These are phyloP conservation scores for Periglandula ipomoeae DNA, from an alignment of 2,329 filamentous ascomycete species.

Conservation along the genomic window DNA sequence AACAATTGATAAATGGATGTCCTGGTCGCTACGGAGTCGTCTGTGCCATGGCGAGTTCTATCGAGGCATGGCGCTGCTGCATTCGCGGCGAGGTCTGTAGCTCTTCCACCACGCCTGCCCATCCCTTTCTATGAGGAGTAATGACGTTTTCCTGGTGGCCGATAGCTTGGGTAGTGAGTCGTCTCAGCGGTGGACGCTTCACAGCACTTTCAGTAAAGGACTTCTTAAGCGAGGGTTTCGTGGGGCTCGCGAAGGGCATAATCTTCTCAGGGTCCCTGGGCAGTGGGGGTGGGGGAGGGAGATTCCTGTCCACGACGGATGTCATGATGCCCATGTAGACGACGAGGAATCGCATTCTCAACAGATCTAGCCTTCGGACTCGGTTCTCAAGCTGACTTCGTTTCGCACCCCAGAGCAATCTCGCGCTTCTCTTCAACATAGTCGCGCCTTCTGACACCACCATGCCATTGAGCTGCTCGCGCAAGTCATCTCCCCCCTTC, in stretches of 20 bases:
- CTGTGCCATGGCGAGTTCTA: conserved; percentile 46
- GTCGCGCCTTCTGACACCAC: conserved; percentile 35
- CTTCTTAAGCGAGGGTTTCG: conserved; percentile 28
- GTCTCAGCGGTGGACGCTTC: conserved; percentile 39
- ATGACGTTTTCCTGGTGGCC: conserved; percentile 41
- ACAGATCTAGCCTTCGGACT: conserved; percentile 47
- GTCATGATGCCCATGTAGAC: conserved; percentile 53
- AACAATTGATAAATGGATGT: background rate
- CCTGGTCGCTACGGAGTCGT: conserved; percentile 11
- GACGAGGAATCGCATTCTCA: conserved; percentile 56
- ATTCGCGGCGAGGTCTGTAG: conserved; percentile 51
- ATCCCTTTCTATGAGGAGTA: conserved; percentile 42
- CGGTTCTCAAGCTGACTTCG: conserved; percentile 46
- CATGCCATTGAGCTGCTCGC: conserved; percentile 47
- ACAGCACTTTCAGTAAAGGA: conserved; percentile 34
- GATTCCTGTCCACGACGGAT: conserved; percentile 25
- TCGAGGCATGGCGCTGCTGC: conserved; percentile 52
- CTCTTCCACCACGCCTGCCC: conserved; percentile 55
- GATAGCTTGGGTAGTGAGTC: conserved; percentile 44
- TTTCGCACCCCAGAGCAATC: conserved; percentile 50
- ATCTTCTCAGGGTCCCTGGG: conserved; percentile 26
- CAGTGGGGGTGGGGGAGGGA: conserved; percentile 20
- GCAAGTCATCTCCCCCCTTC: conserved; percentile 48
- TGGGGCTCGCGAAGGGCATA: conserved; percentile 19
- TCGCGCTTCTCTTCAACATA: conserved; percentile 36